A percentile compares a stretch with the other conserved stretches of the same genome.
phyloP scores from a whole-genome alignment of 2,329 filamentous ascomycete species.

The Fusarium kyushuense region DNA sequence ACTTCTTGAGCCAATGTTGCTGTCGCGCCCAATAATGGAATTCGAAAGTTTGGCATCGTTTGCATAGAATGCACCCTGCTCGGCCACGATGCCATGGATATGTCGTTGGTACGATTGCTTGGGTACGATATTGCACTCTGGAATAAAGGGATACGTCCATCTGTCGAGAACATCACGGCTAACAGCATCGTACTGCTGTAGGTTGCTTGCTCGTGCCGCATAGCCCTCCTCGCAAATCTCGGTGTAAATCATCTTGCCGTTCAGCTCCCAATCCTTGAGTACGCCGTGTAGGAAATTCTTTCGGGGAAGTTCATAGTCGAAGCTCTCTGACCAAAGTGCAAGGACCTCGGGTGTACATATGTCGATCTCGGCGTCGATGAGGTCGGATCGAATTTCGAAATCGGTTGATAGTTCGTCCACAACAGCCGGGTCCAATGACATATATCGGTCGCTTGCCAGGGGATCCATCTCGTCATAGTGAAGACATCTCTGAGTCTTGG shows the following conservation, averaged over 20 bases:
- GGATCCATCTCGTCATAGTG: conserved; percentile 94
- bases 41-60: conserved; percentile 77
- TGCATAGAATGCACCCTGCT: conserved; percentile 80
- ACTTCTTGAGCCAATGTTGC: conserved; percentile 78
- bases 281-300: conserved; percentile 92
- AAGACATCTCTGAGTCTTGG: conserved; percentile 81
- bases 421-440: conserved; percentile 83
- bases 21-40: conserved; percentile 81
- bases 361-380: conserved; percentile 95
- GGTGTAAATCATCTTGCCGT: conserved; percentile 95
- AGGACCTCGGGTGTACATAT: conserved; percentile 97
- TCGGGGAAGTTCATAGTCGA: conserved; percentile 92
- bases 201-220: conserved; percentile 84
- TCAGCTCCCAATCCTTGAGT: conserved; percentile 95
- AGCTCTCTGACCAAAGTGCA: conserved; percentile 96
- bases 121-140: conserved; percentile 85
- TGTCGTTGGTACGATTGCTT: conserved; percentile 81
- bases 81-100: conserved; percentile 79
- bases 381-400: conserved; percentile 84
- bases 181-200: conserved; percentile 90
- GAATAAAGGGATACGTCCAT: conserved; percentile 90
- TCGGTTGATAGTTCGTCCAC: conserved; percentile 76
- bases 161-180: conserved; percentile 86
- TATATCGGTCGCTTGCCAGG: conserved; percentile 71
- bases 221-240: conserved; percentile 88